Conservation (phyloP, 2,329 filamentous ascomycete species). For the Colletotrichum costaricense region DNA sequence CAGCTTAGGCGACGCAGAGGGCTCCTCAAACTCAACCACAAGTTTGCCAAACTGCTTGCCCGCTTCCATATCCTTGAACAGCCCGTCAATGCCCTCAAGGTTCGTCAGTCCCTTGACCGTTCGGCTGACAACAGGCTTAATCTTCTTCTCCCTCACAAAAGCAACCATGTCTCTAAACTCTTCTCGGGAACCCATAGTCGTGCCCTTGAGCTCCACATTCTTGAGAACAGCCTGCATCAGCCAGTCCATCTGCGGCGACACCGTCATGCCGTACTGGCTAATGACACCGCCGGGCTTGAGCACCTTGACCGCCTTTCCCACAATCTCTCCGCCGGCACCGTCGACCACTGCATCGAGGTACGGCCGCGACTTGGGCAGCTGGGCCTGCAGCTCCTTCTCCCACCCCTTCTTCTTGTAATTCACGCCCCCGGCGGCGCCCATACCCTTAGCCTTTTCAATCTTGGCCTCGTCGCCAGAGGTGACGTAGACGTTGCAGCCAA, state of each 20-base stretch:
- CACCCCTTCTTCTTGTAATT: conserved; percentile 82
- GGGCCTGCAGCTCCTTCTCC: conserved; percentile 78
- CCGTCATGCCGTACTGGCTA: conserved; percentile 90
- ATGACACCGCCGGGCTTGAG: conserved; percentile 89
- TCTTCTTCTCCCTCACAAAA: conserved; percentile 79
- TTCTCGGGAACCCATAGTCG: conserved; percentile 89
- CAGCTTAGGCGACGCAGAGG: conserved; percentile 52
- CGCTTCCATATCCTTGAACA: conserved; percentile 91
- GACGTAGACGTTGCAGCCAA: conserved; percentile 84
- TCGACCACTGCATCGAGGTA: conserved; percentile 88
- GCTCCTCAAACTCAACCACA: conserved; percentile 76
- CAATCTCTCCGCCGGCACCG: conserved; percentile 87
- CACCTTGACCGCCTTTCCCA: conserved; percentile 74
- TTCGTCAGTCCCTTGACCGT: conserved; percentile 80
- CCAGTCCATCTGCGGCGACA: conserved; percentile 87
- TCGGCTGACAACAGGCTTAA: conserved; percentile 82
- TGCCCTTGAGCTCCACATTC: conserved; percentile 88
- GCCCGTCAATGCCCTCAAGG: conserved; percentile 78
- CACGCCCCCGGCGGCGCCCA: conserved; percentile 87
- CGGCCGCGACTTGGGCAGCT: conserved; percentile 73
- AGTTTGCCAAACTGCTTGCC: conserved; percentile 93
- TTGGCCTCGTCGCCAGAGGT: conserved; percentile 81
- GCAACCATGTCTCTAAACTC: conserved; percentile 93
- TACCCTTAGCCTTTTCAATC: conserved; percentile 74
- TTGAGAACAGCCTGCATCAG: conserved; percentile 84